phyloP scores from a whole-genome alignment of 768 basidiomycete species.

The Tricholoma saponaceum region DNA sequence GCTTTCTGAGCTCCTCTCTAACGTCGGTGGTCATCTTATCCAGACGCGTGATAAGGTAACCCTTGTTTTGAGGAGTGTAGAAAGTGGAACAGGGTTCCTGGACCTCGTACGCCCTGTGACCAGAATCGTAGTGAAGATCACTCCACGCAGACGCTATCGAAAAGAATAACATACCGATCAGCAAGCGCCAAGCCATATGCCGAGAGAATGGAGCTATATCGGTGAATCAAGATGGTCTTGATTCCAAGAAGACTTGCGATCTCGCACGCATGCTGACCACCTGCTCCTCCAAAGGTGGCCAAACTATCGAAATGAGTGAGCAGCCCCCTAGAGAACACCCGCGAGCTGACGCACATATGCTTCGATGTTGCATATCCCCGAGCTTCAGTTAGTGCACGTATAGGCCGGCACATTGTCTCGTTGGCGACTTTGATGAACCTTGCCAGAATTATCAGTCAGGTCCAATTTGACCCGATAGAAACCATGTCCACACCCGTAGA shows the following conservation, averaged over 20 bases:
- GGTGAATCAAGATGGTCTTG: conserved; percentile 82
- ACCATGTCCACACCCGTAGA: conserved; percentile 63
- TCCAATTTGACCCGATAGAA: neutral
- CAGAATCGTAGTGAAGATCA: neutral
- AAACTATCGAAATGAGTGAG: conserved; percentile 39
- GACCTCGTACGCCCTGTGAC: conserved; percentile 69
- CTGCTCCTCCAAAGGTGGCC: conserved; percentile 86
- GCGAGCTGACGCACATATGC: conserved; percentile 47
- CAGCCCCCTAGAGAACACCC: neutral
- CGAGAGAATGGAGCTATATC: conserved; percentile 89
- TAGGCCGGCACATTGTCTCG: conserved; percentile 94
- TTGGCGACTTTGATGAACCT: conserved; percentile 96
- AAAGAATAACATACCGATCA: conserved; percentile 43
- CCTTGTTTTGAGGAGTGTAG: conserved; percentile 57
- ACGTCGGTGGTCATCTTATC: conserved; percentile 67
- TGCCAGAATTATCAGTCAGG: neutral
- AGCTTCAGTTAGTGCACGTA: conserved; percentile 87
- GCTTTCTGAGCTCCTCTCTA: conserved; percentile 58
- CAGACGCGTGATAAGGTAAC: conserved; percentile 56
- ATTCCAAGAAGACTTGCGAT: conserved; percentile 86
- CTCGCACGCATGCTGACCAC: conserved; percentile 91
- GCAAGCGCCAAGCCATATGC: conserved; percentile 94
- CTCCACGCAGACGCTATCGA: neutral
- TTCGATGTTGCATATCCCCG: conserved; percentile 78
- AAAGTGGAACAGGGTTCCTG: conserved; percentile 88